phyloP scores from a whole-genome alignment of 2,329 filamentous ascomycete genomes.

The Dactylellina parvicollis region DNA sequence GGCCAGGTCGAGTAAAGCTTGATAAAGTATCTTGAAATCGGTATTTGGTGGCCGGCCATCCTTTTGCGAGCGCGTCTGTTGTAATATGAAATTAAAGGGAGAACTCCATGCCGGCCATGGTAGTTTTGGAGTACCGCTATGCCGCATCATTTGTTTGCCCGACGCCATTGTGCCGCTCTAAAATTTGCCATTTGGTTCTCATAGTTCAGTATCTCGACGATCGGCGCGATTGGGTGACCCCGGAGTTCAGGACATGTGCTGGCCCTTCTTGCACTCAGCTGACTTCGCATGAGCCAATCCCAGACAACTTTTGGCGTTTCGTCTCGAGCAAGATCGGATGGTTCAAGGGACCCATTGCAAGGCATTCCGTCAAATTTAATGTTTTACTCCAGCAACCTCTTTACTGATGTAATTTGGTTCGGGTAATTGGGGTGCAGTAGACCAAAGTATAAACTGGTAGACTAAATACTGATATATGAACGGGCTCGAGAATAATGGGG shows the following conservation, averaged over 20 bases:
- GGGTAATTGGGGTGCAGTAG: neutral
- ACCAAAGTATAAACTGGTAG: no score
- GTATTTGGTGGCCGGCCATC: no score
- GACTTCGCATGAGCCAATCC: constrained; percentile 43
- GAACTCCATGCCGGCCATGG: no score
- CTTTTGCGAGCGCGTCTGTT: no score
- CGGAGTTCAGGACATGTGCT: no score
- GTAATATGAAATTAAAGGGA: no score
- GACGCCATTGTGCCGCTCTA: constrained; percentile 1
- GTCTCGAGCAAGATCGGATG: constrained; percentile 30
- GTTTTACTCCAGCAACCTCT: neutral
- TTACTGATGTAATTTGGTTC: neutral
- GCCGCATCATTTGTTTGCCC: neutral
- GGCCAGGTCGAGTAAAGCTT: no score
- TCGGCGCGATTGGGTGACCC: no score
- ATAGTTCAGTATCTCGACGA: constrained; percentile 21
- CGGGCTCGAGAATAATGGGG: no score
- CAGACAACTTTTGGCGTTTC: constrained; percentile 37
- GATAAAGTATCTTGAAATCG: no score
- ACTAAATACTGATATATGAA: no score
- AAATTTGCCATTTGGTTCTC: constrained; percentile 23
- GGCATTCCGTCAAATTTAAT: constrained; percentile 14
- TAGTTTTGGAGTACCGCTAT: neutral
- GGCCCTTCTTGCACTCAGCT: neutral
- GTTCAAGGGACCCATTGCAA: constrained; percentile 21